phyloP scores from a whole-genome alignment of 805 yeast species.

The Yamadazyma endophytica region DNA sequence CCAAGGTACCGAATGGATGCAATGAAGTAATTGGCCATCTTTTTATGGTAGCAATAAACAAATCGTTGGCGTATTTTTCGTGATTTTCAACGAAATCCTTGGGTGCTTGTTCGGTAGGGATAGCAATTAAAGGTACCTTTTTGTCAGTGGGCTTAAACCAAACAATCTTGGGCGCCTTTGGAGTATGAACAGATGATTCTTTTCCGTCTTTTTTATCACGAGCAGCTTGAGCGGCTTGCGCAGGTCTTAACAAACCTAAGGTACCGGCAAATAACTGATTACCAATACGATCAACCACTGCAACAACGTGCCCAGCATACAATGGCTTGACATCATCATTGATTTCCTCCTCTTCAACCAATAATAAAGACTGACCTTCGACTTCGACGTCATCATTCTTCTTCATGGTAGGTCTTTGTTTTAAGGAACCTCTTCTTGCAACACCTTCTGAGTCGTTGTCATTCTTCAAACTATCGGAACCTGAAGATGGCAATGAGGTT shows the following conservation, averaged over 20 bases:
- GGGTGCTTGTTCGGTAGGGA: constrained; percentile 98
- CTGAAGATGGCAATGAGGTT: constrained; percentile 46
- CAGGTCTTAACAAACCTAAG: constrained; percentile 88
- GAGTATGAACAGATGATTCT: constrained; percentile 42
- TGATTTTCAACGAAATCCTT: constrained; percentile 91
- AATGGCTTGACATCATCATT: constrained; percentile 89
- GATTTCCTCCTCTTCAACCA: constrained; percentile 94
- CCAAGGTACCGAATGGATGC: constrained; percentile 95
- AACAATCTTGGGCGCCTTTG: constrained; percentile 81
- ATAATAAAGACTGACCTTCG: constrained; percentile 88
- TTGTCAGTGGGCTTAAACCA: constrained; percentile 99
- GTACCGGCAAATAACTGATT: constrained; percentile 96
- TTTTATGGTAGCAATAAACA: constrained; percentile 92
- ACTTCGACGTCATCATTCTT: constrained; percentile 98
- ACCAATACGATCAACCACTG: constrained; percentile 94
- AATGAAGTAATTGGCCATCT: constrained; percentile 99
- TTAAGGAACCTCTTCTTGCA: constrained; percentile 79
- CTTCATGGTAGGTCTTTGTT: constrained; percentile 94
- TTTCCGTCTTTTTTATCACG: constrained; percentile 48
- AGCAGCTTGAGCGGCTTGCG: constrained; percentile 86
- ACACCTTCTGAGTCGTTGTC: constrained; percentile 32
- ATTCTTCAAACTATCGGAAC: constrained; percentile 24
- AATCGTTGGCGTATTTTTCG: constrained; percentile 70
- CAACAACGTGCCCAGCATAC: constrained; percentile 97
- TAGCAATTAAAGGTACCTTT: constrained; percentile 95